Base-by-base conservation (phyloP, 2,329 filamentous ascomycete genomes). In the Ambrosiella beaveri region DNA sequence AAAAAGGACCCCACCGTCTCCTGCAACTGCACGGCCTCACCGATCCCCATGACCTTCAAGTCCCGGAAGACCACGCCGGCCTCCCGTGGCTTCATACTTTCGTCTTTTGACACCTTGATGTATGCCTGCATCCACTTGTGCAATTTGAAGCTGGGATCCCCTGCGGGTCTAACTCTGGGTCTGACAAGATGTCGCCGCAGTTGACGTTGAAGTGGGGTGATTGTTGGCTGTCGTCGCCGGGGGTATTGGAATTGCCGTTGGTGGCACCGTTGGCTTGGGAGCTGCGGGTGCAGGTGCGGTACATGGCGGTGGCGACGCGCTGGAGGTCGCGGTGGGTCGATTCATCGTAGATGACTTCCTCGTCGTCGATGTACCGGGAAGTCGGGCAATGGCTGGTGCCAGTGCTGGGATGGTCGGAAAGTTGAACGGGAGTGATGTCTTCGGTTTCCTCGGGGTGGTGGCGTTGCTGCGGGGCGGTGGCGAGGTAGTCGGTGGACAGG, bases 1-100 rank as follows among this genome's bases (percentile, higher is more conserved):
- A 86, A 65, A 7, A 80, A 68, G 1, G 80, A 81, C 1, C 72
- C 74, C 2, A 88, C 81, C 1, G 79, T 87, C 58, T 81, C 73
- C 65, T 89, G 85, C 1, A 87, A 71, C 62, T 86, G 82, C 27
- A 88, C 66, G 0, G 82, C 81, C 1, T 77, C 75, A 0, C 83
- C 84, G 0, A 81, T 81, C 0, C 85, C 85, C 5, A 74, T 82
- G 0, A 88, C 81, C 58, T 77, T 78, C 39, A 88, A 73, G 56
- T 85, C 74, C 61, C 79, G 79, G 69, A 81, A 86, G 0, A 77
- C 75, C 6, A 87, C 73, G 2, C 82, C 82, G 0, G 82, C 76
- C 6, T 71, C 71, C 62, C 71, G 75, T 61, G 71, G 68, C 59
- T 72, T 74, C 51, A 82, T 70, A 0, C 78, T 77, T 59, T 84